Base-by-base conservation (phyloP, 805 yeast species). In the Helenozyma rhizophorensis region DNA sequence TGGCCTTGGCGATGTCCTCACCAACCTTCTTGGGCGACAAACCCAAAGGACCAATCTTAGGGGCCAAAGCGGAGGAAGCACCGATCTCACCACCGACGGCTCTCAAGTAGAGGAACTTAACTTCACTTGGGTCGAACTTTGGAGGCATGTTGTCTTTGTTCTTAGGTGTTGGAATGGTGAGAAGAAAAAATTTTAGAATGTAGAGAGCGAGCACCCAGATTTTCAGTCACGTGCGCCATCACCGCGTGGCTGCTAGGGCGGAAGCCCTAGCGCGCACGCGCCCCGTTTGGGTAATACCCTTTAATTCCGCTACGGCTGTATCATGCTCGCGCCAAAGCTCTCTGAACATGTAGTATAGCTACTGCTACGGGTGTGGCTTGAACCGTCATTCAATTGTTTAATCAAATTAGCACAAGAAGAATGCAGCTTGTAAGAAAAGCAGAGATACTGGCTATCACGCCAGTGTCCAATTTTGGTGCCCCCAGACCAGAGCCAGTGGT, bases 1-100 rank as follows among this genome's bases (percentile, higher is more conserved):
- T 90, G 70, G 98, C 98, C 83, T 93, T 93, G 70, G 98, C 98
- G 63, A 93, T 93, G 70, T 93, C 98, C 76, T 93, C 98, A 89
- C 98, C 98, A 67, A 93, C 96, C 83, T 93, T 90, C 95, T 90
- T 93, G 78, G 98, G 97, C 48, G 97, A 88, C 61, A 93, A 79
- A 88, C 98, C 98, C 69, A 93, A 86, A 60, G 98, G 98, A 86
- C 98, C 98, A 68, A 93, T 93, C 90, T 93, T 93, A 70, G 98
- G 98, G 60, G 98, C 98, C 65, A 93, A 84, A 55, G 98, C 96
- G 54, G 98, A 85, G 49, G 97, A 88, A 64, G 97, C 96, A 78
- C 97, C 98, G 63, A 93, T 94, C 80, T 93, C 98, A 81, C 98
- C 98, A 85, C 98, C 98, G 59, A 88, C 94, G 74, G 98, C 97